These are phyloP conservation scores for Diaporthe citrichinensis DNA, from an alignment of 2,329 filamentous ascomycete species.

Conservation along the genomic window DNA sequence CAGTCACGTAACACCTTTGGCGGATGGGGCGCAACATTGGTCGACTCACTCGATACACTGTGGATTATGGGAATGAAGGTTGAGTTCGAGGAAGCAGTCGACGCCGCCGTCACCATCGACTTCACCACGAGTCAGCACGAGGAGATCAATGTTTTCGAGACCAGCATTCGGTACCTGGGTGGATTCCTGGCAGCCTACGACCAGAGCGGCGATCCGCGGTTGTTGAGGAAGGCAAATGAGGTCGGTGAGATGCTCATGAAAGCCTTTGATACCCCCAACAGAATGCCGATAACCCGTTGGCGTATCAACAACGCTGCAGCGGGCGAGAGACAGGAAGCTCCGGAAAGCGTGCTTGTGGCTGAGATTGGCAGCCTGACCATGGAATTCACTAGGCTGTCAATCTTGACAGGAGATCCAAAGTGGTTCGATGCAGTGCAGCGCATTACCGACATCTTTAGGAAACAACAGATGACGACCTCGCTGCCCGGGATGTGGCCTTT, in stretches of 20 bases:
- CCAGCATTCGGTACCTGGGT: slow-evolving; percentile 48
- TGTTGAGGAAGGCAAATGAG: slow-evolving; percentile 57
- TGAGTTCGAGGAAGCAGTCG: slow-evolving; percentile 37
- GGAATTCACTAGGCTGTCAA: slow-evolving; percentile 51
- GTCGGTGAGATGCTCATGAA: slow-evolving; percentile 56
- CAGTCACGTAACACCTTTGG: slow-evolving; percentile 34
- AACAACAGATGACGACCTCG: slow-evolving; percentile 34
- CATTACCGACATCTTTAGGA: slow-evolving; percentile 46
- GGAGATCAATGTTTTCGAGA: slow-evolving; percentile 50
- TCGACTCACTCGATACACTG: slow-evolving; percentile 40
- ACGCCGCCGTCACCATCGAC: slow-evolving; percentile 33
- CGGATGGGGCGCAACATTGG: slow-evolving; percentile 41
- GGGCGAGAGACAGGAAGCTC: slow-evolving; percentile 45
- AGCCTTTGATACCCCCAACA: slow-evolving; percentile 51
- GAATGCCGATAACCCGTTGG: slow-evolving; percentile 51
- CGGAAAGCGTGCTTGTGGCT: slow-evolving; percentile 45
- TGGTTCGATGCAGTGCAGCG: slow-evolving; percentile 51
- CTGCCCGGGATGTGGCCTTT: slow-evolving; percentile 41
- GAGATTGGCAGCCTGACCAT: slow-evolving; percentile 51
- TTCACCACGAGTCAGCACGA: slow-evolving; percentile 36
- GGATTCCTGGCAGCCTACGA: slow-evolving; percentile 41
- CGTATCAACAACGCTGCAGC: slow-evolving; percentile 44
- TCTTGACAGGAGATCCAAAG: slow-evolving; percentile 50
- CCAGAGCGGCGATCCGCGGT: slow-evolving; percentile 49
- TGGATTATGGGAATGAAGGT: slow-evolving; percentile 41